Evolutionary conservation across 2,329 filamentous ascomycete species (phyloP).

Genomic region (Aspergillus spinulosporus): DNA sequence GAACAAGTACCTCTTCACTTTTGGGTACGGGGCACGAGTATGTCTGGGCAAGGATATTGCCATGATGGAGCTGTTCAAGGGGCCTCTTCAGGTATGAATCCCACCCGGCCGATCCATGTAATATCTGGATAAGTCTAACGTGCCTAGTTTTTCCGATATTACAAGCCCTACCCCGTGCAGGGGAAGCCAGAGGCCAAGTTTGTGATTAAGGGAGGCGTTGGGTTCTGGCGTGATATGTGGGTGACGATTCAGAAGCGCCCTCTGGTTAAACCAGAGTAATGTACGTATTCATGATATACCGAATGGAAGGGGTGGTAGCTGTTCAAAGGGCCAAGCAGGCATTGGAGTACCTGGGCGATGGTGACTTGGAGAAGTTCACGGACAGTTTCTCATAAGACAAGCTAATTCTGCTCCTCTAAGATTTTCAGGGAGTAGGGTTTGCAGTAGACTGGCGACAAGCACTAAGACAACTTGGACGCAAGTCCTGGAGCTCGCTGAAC

Average conservation of each 20-base stretch:
- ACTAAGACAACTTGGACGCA: too few species aligned
- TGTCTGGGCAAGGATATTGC: slow-evolving; percentile 55
- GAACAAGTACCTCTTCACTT: slow-evolving; percentile 52
- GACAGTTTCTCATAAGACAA: too few species aligned
- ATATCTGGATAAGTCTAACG: background rate
- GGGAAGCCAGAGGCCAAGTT: slow-evolving; percentile 32
- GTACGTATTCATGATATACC: background rate
- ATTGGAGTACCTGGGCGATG: too few species aligned
- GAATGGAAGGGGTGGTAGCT: too few species aligned
- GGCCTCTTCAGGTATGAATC: slow-evolving; percentile 32
- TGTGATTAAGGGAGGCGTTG: slow-evolving; percentile 35
- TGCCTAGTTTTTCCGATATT: slow-evolving; percentile 34
- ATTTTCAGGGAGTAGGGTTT: too few species aligned
- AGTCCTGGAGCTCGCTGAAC: too few species aligned
- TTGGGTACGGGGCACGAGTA: slow-evolving; percentile 52
- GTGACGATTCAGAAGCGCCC: slow-evolving; percentile 32
- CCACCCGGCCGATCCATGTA: background rate
- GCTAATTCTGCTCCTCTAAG: too few species aligned
- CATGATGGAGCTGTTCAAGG: slow-evolving; percentile 56
- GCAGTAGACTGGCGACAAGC: too few species aligned
- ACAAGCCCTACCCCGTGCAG: slow-evolving; percentile 23
- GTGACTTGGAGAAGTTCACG: too few species aligned
- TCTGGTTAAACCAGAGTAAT: slow-evolving; percentile 14
- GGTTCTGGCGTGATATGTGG: slow-evolving; percentile 37
- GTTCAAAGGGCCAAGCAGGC: too few species aligned